A percentile compares a stretch with the other conserved stretches of the same genome.
These are phyloP conservation scores for Bimuria novae-zelandiae DNA, from an alignment of 2,329 filamentous ascomycete genomes.

Conservation along the genomic window DNA sequence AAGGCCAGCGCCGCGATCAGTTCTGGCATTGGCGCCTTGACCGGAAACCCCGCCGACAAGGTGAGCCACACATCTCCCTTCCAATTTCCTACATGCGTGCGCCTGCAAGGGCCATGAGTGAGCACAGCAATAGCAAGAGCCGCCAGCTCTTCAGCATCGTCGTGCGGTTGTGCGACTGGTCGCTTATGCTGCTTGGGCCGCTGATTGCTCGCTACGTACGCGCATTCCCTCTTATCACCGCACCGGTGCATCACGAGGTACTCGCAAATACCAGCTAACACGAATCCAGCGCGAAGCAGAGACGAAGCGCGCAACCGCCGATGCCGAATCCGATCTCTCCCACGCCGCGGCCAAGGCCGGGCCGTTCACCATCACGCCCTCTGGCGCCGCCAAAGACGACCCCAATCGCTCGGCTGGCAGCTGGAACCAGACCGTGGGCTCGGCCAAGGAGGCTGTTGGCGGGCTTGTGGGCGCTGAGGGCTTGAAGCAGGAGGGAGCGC, in stretches of 20 bases:
- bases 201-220: slow-evolving; percentile 3
- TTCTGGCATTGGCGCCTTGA: slow-evolving; percentile 71
- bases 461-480: slow-evolving; percentile 74
- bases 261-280: slow-evolving; percentile 28
- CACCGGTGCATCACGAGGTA: background rate
- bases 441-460: slow-evolving; percentile 81
- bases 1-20: slow-evolving; percentile 74
- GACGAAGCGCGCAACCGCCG: slow-evolving; percentile 66
- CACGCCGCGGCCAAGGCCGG: slow-evolving; percentile 77
- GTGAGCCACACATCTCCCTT: slow-evolving; percentile 47
- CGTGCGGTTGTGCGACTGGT: slow-evolving; percentile 7
- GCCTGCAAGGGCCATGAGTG: slow-evolving; percentile 4
- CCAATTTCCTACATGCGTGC: too few relatives aligned
- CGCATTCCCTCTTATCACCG: background rate
- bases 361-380: slow-evolving; percentile 68
- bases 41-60: slow-evolving; percentile 72
- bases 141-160: slow-evolving; percentile 9
- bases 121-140: slow-evolving; percentile 4
- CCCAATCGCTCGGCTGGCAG: slow-evolving; percentile 71
- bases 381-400: slow-evolving; percentile 70
- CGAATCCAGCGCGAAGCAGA: slow-evolving; percentile 60
- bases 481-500: slow-evolving; percentile 72
- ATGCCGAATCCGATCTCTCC: slow-evolving; percentile 72
- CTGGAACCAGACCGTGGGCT: slow-evolving; percentile 89
- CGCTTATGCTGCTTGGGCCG: slow-evolving; percentile 10